Evolutionary conservation across 257 asterid genomes (phyloP).

Genomic region (Solanum bulbocastanum): DNA sequence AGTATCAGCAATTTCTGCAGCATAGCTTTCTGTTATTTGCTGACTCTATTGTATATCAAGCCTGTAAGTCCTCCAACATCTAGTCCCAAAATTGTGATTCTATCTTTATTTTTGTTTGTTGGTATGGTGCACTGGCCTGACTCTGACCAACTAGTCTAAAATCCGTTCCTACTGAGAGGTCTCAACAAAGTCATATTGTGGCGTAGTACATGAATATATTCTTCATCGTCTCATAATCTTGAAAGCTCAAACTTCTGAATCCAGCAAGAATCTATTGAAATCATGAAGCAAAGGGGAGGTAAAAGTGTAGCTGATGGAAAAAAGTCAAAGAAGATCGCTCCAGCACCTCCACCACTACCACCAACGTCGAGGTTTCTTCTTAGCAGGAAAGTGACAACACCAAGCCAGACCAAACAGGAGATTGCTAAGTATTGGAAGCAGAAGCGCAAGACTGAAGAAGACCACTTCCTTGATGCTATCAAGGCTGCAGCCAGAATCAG

Average conservation of each 20-base stretch:
- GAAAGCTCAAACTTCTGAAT: not conserved
- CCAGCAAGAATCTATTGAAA: not conserved
- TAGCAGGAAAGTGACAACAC: not conserved
- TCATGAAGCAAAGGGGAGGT: slow-evolving; percentile 1
- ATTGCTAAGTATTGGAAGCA: slow-evolving; percentile 49
- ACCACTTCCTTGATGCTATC: slow-evolving; percentile 48
- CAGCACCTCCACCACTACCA: slow-evolving; percentile 15
- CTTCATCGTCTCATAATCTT: not conserved
- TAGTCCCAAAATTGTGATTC: not conserved
- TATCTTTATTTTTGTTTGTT: slow-evolving; percentile 1
- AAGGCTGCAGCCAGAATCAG: slow-evolving; percentile 53
- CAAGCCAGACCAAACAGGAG: slow-evolving; percentile 45
- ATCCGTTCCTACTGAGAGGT: not conserved
- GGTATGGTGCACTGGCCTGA: not conserved
- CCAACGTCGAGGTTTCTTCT: not conserved
- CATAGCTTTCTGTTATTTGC: not conserved
- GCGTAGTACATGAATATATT: not conserved
- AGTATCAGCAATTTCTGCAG: not conserved
- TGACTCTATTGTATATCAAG: not conserved
- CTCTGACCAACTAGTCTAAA: not conserved
- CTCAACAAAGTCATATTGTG: not conserved
- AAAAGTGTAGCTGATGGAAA: not conserved
- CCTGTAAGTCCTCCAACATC: not conserved
- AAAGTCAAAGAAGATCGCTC: not conserved
- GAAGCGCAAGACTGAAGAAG: slow-evolving; percentile 41